These are phyloP conservation scores for Neurospora sp. DNA, from an alignment of 495 filamentous ascomycete genomes.

Conservation along the genomic window DNA sequence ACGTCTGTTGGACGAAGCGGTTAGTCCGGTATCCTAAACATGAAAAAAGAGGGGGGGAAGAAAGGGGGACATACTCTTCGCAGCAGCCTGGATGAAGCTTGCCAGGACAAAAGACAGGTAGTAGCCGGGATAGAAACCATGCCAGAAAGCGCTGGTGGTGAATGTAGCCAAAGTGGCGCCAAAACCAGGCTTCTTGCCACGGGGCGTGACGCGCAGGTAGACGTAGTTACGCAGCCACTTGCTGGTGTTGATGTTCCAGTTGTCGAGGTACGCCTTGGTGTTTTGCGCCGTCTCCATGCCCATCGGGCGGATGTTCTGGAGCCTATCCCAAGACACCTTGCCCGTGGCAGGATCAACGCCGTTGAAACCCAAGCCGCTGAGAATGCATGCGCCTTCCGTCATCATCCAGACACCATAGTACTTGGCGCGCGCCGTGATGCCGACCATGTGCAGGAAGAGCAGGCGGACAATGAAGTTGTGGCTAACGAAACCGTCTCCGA, in stretches of 20 bases:
- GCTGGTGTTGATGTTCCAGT: conserved; percentile 98
- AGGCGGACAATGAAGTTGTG: conserved; percentile 62
- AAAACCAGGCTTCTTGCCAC: conserved; percentile 94
- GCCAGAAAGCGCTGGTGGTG: conserved; percentile 89
- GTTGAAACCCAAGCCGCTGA: conserved; percentile 89
- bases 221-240: conserved; percentile 93
- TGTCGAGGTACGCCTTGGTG: conserved; percentile 73
- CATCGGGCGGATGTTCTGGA: conserved; percentile 78
- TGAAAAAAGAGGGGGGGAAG: background rate
- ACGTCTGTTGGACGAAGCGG: conserved; percentile 47
- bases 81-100: conserved; percentile 80
- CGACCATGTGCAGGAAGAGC: conserved; percentile 71
- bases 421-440: conserved; percentile 70
- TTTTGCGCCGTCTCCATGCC: conserved; percentile 84
- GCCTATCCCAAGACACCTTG: conserved; percentile 76
- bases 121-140: conserved; percentile 95
- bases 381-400: conserved; percentile 89
- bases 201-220: conserved; percentile 89
- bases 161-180: conserved; percentile 91
- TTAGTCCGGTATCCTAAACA: background rate
- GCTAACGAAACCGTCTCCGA: conserved; percentile 46
- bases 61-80: conserved; percentile 61
- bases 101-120: conserved; percentile 85
- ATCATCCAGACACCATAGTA: conserved; percentile 95
- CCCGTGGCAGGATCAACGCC: conserved; percentile 77